Conservation (phyloP, 2,329 filamentous ascomycete genomes). For the Diaporthe sp. region DNA sequence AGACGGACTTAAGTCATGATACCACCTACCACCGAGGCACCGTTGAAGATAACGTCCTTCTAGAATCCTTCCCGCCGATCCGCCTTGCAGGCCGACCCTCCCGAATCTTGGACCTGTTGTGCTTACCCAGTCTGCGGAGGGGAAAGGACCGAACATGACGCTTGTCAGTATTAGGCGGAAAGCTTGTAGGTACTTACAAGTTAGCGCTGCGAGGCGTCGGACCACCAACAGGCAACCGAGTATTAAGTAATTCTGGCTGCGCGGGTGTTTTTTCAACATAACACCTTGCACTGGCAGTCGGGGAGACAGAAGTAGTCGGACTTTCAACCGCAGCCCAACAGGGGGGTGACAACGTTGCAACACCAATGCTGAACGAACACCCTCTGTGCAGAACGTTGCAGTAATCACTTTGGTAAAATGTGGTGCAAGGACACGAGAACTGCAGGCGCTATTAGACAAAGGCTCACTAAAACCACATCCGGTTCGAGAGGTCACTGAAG, state of each 20-base stretch:
- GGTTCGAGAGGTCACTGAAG: constrained; percentile 23
- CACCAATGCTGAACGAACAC: not conserved
- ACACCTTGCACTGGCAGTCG: not conserved
- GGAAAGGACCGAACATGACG: constrained; percentile 1
- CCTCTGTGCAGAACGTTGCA: not conserved
- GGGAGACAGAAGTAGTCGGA: not conserved
- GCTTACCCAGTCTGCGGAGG: not conserved
- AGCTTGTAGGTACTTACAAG: not conserved
- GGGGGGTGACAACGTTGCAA: not conserved
- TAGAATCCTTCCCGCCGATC: not conserved
- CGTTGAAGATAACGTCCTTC: not conserved
- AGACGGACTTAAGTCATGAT: not conserved
- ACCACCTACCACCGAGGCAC: not conserved
- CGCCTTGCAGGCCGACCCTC: not conserved
- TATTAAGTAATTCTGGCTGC: not conserved
- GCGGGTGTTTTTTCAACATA: not conserved
- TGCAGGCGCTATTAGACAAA: constrained; percentile 38
- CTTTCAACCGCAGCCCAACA: not conserved
- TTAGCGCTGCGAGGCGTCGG: not conserved
- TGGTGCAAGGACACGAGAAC: constrained; percentile 28
- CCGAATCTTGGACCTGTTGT: not conserved
- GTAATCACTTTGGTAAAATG: not conserved
- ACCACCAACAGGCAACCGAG: not conserved
- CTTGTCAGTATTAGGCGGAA: not conserved
- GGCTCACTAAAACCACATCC: constrained; percentile 29